Evolutionary conservation across 73 alveolate genomes (phyloP), one percentile per base, ranked within the genome.

Genomic region (Urostyla sp.): DNA sequence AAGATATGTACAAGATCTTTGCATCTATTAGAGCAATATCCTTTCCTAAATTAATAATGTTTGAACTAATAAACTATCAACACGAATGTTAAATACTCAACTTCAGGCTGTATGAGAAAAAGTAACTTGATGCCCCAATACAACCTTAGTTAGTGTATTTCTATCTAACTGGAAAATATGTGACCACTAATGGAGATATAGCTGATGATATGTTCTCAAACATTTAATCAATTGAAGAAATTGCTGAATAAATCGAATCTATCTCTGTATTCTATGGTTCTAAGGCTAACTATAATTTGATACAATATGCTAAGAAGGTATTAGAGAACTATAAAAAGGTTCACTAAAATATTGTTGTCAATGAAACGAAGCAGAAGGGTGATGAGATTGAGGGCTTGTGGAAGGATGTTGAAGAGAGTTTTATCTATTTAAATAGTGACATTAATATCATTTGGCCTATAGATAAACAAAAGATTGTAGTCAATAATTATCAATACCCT

Each of bases 31-130:
- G 30, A 35, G 31, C 49, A 37, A 75, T 28, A 7, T 50, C 66
- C 23, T 75, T 75, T 46, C 87, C 87, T 32, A 75, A 75, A 67
- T 20, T 59, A 2, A 27, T 61, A 53, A 51, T 80, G 7, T 80
- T 80, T 36, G 90, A 80, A 34, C 7, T 59, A 23, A 50, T 80
- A 5, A 63, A 61, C 4, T 50, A 59, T 48, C 67, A 51, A 0
- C 28, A 40, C 27, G 90, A 80, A 67, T 66, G 50, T 34, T 63
- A 45, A 3, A 43, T 35, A 13, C 40, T 23, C 31, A 35, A 11
- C 59, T 21, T 80, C 5, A 61, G 90, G 38, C 61, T 80, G 13
- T 80, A 80, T 35, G 90, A 80, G 67, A 61, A 52, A 24, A 44
- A 36, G 20, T 67, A 59, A 48, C 30, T 80, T 4, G 90, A 80